Percentiles rank a stretch among this genome's conserved stretches.
Conservation (phyloP, 805 yeast genomes). For the Peterozyma xylosa region DNA sequence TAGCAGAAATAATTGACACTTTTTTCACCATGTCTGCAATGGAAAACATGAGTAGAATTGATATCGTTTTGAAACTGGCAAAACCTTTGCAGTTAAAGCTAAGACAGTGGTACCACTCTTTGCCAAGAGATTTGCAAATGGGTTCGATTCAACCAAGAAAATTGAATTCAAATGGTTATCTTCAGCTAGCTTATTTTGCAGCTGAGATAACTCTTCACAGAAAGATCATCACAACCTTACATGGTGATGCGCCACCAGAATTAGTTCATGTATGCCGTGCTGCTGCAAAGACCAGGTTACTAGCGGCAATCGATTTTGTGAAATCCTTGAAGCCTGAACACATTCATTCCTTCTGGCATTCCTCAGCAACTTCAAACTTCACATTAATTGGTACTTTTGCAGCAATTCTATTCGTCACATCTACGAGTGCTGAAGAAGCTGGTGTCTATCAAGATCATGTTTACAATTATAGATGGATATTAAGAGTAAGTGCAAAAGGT, state of each 20-base stretch:
- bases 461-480: constrained; percentile 67
- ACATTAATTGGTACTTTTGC: constrained; percentile 87
- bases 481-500: constrained; percentile 67
- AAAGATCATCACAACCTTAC: constrained; percentile 53
- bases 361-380: constrained; percentile 70
- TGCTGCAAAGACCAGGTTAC: constrained; percentile 77
- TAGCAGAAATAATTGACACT: constrained; percentile 64
- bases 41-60: constrained; percentile 47
- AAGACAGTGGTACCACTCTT: constrained; percentile 70
- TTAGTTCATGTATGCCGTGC: constrained; percentile 64
- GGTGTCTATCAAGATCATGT: constrained; percentile 58
- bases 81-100: constrained; percentile 72
- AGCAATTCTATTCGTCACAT: constrained; percentile 65
- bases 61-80: constrained; percentile 64
- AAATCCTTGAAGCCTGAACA: constrained; percentile 74
- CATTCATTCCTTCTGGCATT: constrained; percentile 85
- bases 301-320: constrained; percentile 78
- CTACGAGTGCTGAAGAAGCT: constrained; percentile 56
- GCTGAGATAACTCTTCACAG: constrained; percentile 85
- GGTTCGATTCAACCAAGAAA: constrained; percentile 49
- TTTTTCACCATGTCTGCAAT: constrained; percentile 69
- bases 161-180: constrained; percentile 66
- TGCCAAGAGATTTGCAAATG: constrained; percentile 62
- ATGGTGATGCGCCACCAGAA: constrained; percentile 38
- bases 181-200: constrained; percentile 82